Percentiles rank a stretch among this genome's conserved stretches.
phyloP scores from a whole-genome alignment of 2,329 filamentous ascomycete genomes.

The Neurospora sp. region DNA sequence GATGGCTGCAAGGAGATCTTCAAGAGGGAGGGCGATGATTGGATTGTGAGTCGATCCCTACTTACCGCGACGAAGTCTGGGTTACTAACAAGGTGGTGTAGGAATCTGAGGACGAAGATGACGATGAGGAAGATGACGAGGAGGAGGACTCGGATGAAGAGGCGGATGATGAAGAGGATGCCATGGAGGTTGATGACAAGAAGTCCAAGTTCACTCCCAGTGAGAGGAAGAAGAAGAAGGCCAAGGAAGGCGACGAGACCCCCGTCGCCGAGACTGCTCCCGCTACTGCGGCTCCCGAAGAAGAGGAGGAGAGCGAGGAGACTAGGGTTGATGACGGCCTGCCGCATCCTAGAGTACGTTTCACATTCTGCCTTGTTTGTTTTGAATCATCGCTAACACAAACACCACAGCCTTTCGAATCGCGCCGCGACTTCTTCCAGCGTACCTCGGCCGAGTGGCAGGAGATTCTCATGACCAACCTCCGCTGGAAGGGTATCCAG shows the following conservation, averaged over 20 bases:
- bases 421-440: conserved; percentile 81
- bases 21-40: conserved; percentile 74
- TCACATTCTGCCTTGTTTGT: background rate
- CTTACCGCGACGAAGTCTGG: conserved; percentile 11
- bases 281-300: conserved; percentile 22
- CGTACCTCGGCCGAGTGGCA: conserved; percentile 88
- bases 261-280: conserved; percentile 11
- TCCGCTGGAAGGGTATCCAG: conserved; percentile 57
- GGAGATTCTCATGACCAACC: conserved; percentile 65
- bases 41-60: conserved; percentile 46
- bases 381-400: conserved; percentile 7
- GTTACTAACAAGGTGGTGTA: conserved; percentile 22
- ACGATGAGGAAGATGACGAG: conserved; percentile 49
- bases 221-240: conserved; percentile 30
- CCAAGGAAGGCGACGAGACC: conserved; percentile 5
- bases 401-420: conserved; percentile 67
- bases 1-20: conserved; percentile 92
- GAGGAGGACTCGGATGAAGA: conserved; percentile 35
- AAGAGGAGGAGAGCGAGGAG: conserved; percentile 35
- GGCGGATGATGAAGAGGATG: conserved; percentile 28
- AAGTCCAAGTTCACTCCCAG: conserved; percentile 39
- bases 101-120: conserved; percentile 49
- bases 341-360: conserved; percentile 53
- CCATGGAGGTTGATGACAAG: conserved; percentile 17
- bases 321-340: conserved; percentile 61